These are phyloP conservation scores for Lathyrus sativus DNA, from an alignment of 306 rosid genomes.

Conservation along the genomic window DNA sequence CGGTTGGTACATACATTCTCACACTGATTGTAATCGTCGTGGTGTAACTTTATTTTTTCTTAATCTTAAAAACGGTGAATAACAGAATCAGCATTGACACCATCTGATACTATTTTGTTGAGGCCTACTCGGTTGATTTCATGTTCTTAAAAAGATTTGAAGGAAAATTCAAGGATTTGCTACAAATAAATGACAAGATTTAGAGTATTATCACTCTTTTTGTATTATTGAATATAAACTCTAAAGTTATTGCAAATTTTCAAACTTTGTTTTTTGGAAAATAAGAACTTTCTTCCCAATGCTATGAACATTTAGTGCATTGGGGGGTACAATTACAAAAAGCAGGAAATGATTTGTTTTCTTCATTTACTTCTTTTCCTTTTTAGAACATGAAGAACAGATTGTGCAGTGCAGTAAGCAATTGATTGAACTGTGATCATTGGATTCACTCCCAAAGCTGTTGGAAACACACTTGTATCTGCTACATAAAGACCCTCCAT, in stretches of 20 bases:
- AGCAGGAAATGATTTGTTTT: neutral
- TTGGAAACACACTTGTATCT: constrained; percentile 79
- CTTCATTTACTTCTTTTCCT: constrained; percentile 47
- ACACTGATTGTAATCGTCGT: too few relatives aligned
- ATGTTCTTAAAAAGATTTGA: too few relatives aligned
- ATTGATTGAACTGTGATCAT: constrained; percentile 83
- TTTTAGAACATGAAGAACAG: constrained; percentile 61
- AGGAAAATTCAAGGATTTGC: neutral
- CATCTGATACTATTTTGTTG: too few relatives aligned
- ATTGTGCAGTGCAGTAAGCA: constrained; percentile 84
- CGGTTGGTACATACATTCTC: too few relatives aligned
- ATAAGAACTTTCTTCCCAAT: constrained; percentile 23
- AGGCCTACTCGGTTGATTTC: too few relatives aligned
- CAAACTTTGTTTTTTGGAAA: constrained; percentile 7
- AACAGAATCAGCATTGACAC: too few relatives aligned
- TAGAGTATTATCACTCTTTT: neutral
- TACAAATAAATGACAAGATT: constrained; percentile 26
- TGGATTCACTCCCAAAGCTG: constrained; percentile 87
- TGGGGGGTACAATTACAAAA: constrained; percentile 21
- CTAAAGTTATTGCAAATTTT: neutral
- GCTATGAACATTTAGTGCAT: constrained; percentile 22
- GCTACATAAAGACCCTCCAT: constrained; percentile 73
- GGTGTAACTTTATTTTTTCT: too few relatives aligned
- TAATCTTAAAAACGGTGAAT: too few relatives aligned
- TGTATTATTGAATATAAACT: constrained; percentile 21